Conservation (phyloP, 257 asterid species). For the Galeopsis tetrahit region DNA sequence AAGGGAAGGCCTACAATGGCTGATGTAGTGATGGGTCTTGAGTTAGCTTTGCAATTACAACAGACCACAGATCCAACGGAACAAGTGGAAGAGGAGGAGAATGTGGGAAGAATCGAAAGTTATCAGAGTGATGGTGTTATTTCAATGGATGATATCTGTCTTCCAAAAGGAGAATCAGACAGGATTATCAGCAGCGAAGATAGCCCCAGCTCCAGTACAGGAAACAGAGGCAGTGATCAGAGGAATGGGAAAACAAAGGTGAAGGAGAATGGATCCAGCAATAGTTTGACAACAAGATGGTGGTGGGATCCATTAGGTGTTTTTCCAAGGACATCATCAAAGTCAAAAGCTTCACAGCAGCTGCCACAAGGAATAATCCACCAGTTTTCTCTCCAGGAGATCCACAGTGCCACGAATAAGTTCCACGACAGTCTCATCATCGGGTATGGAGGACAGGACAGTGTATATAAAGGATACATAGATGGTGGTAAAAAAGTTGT, state of each 20-base stretch:
- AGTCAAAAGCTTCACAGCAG: slow-evolving; percentile 39
- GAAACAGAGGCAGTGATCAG: slow-evolving; percentile 40
- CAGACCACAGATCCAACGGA: slow-evolving; percentile 42
- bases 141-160: slow-evolving; percentile 50
- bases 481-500: slow-evolving; percentile 44
- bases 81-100: slow-evolving; percentile 46
- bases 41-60: slow-evolving; percentile 57
- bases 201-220: slow-evolving; percentile 32
- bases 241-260: slow-evolving; percentile 38
- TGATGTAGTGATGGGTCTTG: slow-evolving; percentile 62
- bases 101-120: slow-evolving; percentile 39
- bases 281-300: slow-evolving; percentile 37
- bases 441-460: slow-evolving; percentile 58
- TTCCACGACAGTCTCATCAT: slow-evolving; percentile 54
- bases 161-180: slow-evolving; percentile 43
- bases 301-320: slow-evolving; percentile 62
- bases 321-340: slow-evolving; percentile 55
- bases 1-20: slow-evolving; percentile 68
- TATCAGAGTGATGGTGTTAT: slow-evolving; percentile 56
- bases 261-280: slow-evolving; percentile 39
- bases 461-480: slow-evolving; percentile 49
- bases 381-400: slow-evolving; percentile 50
- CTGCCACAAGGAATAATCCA: slow-evolving; percentile 41
- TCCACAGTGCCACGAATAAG: slow-evolving; percentile 59
- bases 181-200: slow-evolving; percentile 38